These are phyloP conservation scores for Xylaria arbuscula DNA, from an alignment of 2,329 filamentous ascomycete genomes.

Conservation along the genomic window DNA sequence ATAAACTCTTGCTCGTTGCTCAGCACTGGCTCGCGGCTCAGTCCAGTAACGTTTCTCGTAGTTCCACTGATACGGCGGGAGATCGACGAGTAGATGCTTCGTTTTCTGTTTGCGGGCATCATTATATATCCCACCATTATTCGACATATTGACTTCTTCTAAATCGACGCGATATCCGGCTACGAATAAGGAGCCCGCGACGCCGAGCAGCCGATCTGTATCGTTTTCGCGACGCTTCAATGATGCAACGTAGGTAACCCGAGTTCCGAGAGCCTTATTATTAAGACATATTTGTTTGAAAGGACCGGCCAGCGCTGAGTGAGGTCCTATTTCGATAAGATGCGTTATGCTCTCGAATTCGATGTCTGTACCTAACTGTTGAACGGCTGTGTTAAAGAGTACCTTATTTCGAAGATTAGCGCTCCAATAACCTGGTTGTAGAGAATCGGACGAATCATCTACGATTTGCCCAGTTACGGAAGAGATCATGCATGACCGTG, in stretches of 20 bases:
- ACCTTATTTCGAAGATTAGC: constrained; percentile 44
- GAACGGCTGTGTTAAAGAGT: constrained; percentile 51
- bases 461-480: constrained; percentile 42
- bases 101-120: constrained; percentile 35
- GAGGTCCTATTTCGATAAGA: constrained; percentile 48
- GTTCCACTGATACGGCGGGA: constrained; percentile 49
- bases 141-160: constrained; percentile 38
- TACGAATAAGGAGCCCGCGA: constrained; percentile 46
- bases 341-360: constrained; percentile 41
- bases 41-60: constrained; percentile 42
- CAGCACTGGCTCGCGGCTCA: constrained; percentile 44
- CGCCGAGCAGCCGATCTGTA: constrained; percentile 37
- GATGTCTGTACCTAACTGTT: constrained; percentile 51
- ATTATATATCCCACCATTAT: constrained; percentile 18
- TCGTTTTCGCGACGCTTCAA: constrained; percentile 42
- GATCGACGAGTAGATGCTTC: constrained; percentile 43
- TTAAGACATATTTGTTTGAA: constrained; percentile 52
- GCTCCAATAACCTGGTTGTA: constrained; percentile 43
- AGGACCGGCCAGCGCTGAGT: constrained; percentile 49
- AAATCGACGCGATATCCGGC: constrained; percentile 42
- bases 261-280: constrained; percentile 34
- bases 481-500: constrained; percentile 38
- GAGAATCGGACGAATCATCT: constrained; percentile 9
- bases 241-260: constrained; percentile 39
- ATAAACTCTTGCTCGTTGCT: constrained; percentile 41